A percentile compares a stretch with the other conserved stretches of the same genome.
Conservation (phyloP, 345 rosid species). For the Pugionium cornutum region DNA sequence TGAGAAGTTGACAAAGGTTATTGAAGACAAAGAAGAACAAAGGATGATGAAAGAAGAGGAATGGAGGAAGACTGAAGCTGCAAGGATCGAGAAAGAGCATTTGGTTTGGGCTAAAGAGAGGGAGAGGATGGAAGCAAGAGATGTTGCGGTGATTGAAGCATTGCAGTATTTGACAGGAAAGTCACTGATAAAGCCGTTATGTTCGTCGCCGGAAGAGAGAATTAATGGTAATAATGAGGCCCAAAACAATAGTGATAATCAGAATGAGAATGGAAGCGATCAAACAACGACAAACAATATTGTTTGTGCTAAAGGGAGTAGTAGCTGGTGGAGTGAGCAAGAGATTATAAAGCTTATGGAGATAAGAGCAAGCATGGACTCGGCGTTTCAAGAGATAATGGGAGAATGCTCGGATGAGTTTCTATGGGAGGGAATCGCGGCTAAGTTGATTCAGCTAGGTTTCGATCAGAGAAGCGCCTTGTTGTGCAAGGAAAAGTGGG, state of each 20-base stretch:
- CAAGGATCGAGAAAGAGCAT: constrained; percentile 60
- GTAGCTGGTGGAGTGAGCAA: not conserved
- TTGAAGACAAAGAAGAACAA: constrained; percentile 72
- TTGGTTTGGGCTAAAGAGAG: constrained; percentile 74
- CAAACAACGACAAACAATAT: constrained; percentile 16
- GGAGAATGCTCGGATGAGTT: not conserved
- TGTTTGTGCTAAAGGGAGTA: not conserved
- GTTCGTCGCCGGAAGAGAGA: constrained; percentile 27
- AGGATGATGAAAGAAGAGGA: constrained; percentile 68
- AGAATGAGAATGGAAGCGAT: constrained; percentile 18
- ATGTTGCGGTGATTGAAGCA: constrained; percentile 66
- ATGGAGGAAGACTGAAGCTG: constrained; percentile 68
- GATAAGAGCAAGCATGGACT: constrained; percentile 47
- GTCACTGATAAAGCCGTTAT: constrained; percentile 26
- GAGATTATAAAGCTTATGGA: constrained; percentile 37
- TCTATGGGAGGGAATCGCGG: not conserved
- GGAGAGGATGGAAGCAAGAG: constrained; percentile 79
- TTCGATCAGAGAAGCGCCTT: not conserved
- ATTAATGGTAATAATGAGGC: not conserved
- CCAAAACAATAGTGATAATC: not conserved
- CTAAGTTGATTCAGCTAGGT: not conserved
- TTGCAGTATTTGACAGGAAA: constrained; percentile 54
- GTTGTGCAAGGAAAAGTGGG: not conserved
- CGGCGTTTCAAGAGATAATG: not conserved
- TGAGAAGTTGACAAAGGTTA: constrained; percentile 60